phyloP scores from a whole-genome alignment of 495 filamentous ascomycete genomes.

The Neurospora sp. region DNA sequence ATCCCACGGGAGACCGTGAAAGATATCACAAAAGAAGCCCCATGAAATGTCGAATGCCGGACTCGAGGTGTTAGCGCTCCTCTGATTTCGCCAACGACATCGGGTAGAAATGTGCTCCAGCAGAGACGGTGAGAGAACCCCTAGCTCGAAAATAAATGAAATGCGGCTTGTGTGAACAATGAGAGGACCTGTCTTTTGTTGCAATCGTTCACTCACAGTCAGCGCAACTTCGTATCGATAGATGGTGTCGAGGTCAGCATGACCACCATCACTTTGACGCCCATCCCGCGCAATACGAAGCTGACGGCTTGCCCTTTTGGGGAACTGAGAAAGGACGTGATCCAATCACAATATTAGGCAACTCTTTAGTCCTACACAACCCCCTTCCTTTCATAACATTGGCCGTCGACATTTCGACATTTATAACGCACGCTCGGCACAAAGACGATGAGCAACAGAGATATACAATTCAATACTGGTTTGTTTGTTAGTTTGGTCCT shows the following conservation, averaged over 20 bases:
- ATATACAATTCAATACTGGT: neutral
- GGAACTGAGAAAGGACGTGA: neutral
- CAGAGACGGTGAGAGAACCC: neutral
- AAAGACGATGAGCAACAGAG: neutral
- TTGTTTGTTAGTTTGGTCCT: too few relatives aligned
- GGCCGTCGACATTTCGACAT: neutral
- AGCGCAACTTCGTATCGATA: neutral
- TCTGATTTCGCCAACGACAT: neutral
- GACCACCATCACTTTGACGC: neutral
- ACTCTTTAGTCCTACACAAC: neutral
- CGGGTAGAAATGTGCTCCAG: neutral
- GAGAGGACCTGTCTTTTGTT: neutral
- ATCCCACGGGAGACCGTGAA: neutral
- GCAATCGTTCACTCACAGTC: neutral
- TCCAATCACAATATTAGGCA: neutral
- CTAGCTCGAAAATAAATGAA: neutral
- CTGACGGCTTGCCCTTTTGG: neutral
- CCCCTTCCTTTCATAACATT: neutral
- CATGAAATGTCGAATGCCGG: neutral
- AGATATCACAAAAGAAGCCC: neutral
- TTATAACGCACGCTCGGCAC: neutral
- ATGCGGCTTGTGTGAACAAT: neutral
- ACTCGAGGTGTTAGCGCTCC: neutral
- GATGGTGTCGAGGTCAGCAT: neutral
- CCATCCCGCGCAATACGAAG: neutral